These are phyloP conservation scores for Leishmania lainsoni DNA, from an alignment of 208 protist genomes.

Conservation along the genomic window DNA sequence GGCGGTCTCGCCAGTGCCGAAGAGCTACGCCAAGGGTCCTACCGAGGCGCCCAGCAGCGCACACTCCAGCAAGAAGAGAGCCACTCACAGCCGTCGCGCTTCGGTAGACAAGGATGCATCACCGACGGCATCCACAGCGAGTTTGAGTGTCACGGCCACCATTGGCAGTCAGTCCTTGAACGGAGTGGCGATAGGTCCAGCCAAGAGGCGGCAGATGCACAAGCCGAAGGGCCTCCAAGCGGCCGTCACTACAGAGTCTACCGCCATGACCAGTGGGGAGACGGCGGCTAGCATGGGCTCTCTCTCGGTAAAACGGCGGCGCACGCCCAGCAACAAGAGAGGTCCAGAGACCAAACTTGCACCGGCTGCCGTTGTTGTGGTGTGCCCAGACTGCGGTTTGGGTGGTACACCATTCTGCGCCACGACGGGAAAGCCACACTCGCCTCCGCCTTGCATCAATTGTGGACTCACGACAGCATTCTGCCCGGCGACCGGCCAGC, in stretches of 20 bases:
- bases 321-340: conserved; percentile 15
- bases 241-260: neutral
- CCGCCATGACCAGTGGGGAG: neutral
- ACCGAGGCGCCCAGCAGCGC: neutral
- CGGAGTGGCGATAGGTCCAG: neutral
- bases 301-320: conserved; percentile 11
- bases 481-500: conserved; percentile 67
- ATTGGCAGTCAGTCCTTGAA: neutral
- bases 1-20: conserved; percentile 6
- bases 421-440: conserved; percentile 51
- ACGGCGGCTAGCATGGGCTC: neutral
- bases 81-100: neutral
- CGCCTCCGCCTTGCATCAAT: conserved; percentile 34
- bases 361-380: neutral
- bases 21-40: neutral
- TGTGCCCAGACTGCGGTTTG: conserved; percentile 66
- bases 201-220: conserved; percentile 3
- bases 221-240: conserved; percentile 3
- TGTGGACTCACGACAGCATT: conserved; percentile 64
- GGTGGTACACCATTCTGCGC: conserved; percentile 61
- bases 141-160: neutral
- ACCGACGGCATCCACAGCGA: neutral
- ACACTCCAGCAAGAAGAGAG: neutral
- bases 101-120: conserved; percentile 10
- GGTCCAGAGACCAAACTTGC: neutral